A percentile compares a stretch with the other conserved stretches of the same genome.
Conservation (phyloP, 306 rosid species). For the Alnus rubra region DNA sequence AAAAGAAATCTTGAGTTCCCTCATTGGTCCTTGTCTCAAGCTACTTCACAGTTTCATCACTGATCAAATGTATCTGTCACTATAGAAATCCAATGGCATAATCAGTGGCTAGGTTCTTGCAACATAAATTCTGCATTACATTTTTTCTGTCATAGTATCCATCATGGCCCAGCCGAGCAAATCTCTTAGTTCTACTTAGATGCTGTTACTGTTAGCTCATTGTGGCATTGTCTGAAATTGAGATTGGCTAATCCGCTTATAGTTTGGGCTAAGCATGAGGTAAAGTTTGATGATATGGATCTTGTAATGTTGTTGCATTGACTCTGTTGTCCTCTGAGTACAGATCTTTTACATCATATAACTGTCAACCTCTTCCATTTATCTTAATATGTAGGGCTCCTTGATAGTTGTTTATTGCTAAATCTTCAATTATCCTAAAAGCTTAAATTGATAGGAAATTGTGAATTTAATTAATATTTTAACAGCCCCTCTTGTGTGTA, state of each 20-base stretch:
- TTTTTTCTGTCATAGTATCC: neutral
- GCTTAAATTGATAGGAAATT: no score
- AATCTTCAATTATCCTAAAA: no score
- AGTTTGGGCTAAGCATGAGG: constrained; percentile 13
- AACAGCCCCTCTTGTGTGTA: no score
- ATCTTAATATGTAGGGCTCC: neutral
- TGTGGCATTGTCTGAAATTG: neutral
- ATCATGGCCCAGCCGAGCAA: constrained; percentile 2
- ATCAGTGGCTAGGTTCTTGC: neutral
- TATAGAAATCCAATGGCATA: constrained; percentile 9
- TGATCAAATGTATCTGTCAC: neutral
- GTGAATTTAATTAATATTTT: no score
- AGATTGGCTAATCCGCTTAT: constrained; percentile 7
- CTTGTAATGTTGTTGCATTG: neutral
- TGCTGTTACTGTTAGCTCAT: no score
- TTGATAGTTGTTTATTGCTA: neutral
- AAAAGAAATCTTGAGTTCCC: neutral
- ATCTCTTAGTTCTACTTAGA: constrained; percentile 9
- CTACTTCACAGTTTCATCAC: neutral
- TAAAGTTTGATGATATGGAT: neutral
- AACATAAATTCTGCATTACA: neutral
- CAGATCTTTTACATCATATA: neutral
- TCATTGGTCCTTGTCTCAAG: neutral
- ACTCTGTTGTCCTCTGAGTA: neutral
- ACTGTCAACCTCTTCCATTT: neutral